Conservation (phyloP, 2,329 filamentous ascomycete species). For the Paradendryphiella salina region DNA sequence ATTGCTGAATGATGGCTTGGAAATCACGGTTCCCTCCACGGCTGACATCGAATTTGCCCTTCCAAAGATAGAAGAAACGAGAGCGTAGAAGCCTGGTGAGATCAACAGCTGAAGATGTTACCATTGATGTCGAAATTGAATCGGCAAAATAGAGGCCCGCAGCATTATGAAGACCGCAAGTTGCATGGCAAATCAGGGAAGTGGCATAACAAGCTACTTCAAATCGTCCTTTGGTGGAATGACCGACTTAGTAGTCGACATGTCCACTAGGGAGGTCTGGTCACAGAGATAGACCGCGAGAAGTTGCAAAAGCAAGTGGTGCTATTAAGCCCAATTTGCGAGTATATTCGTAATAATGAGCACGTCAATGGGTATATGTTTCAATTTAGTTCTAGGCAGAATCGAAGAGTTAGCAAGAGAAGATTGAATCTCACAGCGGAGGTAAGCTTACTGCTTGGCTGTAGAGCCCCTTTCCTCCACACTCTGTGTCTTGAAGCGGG, state of each 20-base stretch:
- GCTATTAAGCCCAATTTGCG: neutral
- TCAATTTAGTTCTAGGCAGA: constrained; percentile 12
- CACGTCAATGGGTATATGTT: constrained; percentile 3
- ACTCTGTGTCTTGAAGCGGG: constrained; percentile 29
- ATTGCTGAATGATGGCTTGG: too few species aligned
- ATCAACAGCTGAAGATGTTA: too few species aligned
- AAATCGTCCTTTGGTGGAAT: neutral
- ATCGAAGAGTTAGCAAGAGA: constrained; percentile 3
- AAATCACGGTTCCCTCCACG: too few species aligned
- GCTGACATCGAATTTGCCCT: too few species aligned
- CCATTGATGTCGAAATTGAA: too few species aligned
- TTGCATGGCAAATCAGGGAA: too few species aligned
- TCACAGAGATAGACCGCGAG: neutral
- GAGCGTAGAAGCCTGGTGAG: too few species aligned
- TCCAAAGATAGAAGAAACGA: too few species aligned
- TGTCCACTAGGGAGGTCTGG: too few species aligned
- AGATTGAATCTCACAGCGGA: neutral
- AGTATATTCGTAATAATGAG: constrained; percentile 1
- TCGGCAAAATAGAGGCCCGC: too few species aligned
- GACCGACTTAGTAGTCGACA: neutral
- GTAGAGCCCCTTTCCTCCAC: constrained; percentile 44
- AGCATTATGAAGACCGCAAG: too few species aligned
- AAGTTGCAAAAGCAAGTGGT: neutral
- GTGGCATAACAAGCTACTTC: neutral
- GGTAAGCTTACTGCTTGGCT: constrained; percentile 35